These are phyloP conservation scores for Chloranthus sessilifolius DNA, from an alignment of 164 flowering plant species.

Conservation along the genomic window DNA sequence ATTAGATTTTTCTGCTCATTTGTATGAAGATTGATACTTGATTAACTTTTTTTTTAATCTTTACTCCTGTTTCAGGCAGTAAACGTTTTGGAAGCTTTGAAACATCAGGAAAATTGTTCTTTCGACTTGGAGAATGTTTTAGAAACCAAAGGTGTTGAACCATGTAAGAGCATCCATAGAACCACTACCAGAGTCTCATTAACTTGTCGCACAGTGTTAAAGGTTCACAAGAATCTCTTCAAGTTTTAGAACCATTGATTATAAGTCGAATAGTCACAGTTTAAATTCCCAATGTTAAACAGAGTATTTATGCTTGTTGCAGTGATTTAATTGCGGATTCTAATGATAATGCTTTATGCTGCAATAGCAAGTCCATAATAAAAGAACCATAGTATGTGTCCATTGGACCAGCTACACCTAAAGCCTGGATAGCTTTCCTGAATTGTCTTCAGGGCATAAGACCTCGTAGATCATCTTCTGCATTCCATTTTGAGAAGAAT, in stretches of 20 bases:
- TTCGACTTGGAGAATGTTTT: conserved; percentile 10
- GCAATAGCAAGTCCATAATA: no score
- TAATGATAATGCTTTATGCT: not conserved
- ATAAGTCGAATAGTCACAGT: not conserved
- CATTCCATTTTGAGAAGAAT: no score
- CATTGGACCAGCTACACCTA: no score
- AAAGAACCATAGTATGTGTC: no score
- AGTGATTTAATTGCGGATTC: not conserved
- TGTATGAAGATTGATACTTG: no score
- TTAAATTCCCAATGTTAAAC: not conserved
- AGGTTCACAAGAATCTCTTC: conserved; percentile 70
- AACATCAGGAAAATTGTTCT: conserved; percentile 11
- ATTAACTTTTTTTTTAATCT: not conserved
- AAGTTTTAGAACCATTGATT: conserved; percentile 33
- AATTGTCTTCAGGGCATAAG: no score
- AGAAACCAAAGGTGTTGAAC: conserved; percentile 12
- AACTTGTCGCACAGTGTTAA: conserved; percentile 68
- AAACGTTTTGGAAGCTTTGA: conserved; percentile 31
- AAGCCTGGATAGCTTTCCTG: no score
- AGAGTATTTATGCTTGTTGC: not conserved
- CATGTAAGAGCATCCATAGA: conserved; percentile 33
- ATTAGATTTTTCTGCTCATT: no score
- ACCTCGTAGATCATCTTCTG: no score
- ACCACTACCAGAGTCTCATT: conserved; percentile 57
- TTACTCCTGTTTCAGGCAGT: conserved; percentile 43